Conservation (phyloP, 805 yeast species). For the Candida nitratophila region DNA sequence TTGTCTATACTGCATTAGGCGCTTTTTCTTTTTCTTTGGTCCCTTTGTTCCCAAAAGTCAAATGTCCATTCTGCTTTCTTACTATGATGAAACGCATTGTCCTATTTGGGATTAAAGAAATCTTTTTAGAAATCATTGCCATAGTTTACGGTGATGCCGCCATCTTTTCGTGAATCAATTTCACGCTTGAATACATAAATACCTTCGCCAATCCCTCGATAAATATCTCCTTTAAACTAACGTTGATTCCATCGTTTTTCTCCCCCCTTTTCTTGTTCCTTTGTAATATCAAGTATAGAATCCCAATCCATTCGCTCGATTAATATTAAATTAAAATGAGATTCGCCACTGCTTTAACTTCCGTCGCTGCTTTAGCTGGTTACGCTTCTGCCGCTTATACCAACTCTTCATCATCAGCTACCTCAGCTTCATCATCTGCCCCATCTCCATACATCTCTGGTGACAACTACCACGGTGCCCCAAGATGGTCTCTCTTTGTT, state of each 20-base stretch:
- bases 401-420: slow-evolving; percentile 12
- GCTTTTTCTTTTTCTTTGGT: too few species aligned
- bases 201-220: neutral
- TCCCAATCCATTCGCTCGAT: slow-evolving; percentile 8
- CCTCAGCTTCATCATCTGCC: slow-evolving; percentile 5
- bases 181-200: neutral
- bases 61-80: too few species aligned
- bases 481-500: slow-evolving; percentile 13
- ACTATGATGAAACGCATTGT: too few species aligned
- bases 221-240: neutral
- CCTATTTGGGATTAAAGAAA: too few species aligned
- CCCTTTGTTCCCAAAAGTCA: too few species aligned
- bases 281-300: neutral
- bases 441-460: slow-evolving; percentile 14
- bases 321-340: slow-evolving; percentile 9
- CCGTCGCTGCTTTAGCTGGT: slow-evolving; percentile 10
- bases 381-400: slow-evolving; percentile 11
- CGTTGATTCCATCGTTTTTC: neutral
- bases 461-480: slow-evolving; percentile 9
- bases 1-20: too few species aligned
- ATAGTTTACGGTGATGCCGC: too few species aligned
- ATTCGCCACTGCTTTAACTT: slow-evolving; percentile 7
- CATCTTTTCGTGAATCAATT: too few species aligned
- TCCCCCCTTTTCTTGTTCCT: neutral
- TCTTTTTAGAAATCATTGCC: too few species aligned